phyloP scores from a whole-genome alignment of 805 yeast species.

The Lipomyces mesembrius region DNA sequence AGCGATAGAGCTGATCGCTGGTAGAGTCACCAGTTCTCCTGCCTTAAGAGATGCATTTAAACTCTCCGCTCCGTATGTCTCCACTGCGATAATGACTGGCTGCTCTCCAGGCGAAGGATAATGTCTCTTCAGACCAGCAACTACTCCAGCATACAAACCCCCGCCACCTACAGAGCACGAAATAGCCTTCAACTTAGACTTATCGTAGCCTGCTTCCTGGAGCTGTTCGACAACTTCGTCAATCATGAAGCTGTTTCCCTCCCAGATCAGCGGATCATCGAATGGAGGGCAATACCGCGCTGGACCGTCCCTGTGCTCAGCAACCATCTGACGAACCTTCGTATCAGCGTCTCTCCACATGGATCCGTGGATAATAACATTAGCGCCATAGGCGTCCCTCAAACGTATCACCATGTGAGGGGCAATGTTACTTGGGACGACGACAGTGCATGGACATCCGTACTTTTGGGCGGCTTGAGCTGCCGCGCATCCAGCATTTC shows the following conservation, averaged over 20 bases:
- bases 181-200: constrained; percentile 68
- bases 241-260: constrained; percentile 94
- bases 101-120: constrained; percentile 39
- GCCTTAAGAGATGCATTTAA: constrained; percentile 57
- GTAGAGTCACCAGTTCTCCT: constrained; percentile 52
- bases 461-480: constrained; percentile 81
- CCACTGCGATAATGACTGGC: constrained; percentile 54
- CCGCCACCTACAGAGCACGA: constrained; percentile 97
- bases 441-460: constrained; percentile 61
- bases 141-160: constrained; percentile 88
- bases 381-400: constrained; percentile 53
- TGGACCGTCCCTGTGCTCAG: constrained; percentile 68
- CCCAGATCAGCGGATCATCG: constrained; percentile 89
- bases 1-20: constrained; percentile 58
- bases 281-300: constrained; percentile 91
- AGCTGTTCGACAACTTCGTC: constrained; percentile 84
- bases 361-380: constrained; percentile 67
- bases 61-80: constrained; percentile 67
- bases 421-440: constrained; percentile 59
- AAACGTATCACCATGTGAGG: constrained; percentile 54
- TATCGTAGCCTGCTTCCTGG: constrained; percentile 51
- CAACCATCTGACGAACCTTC: constrained; percentile 76
- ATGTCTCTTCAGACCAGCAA: constrained; percentile 73
- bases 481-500: constrained; percentile 97
- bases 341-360: constrained; percentile 78